A percentile compares a stretch with the other conserved stretches of the same genome.
These are phyloP conservation scores for Fusarium solani-melongenae DNA, from an alignment of 2,329 filamentous ascomycete species.

Conservation along the genomic window DNA sequence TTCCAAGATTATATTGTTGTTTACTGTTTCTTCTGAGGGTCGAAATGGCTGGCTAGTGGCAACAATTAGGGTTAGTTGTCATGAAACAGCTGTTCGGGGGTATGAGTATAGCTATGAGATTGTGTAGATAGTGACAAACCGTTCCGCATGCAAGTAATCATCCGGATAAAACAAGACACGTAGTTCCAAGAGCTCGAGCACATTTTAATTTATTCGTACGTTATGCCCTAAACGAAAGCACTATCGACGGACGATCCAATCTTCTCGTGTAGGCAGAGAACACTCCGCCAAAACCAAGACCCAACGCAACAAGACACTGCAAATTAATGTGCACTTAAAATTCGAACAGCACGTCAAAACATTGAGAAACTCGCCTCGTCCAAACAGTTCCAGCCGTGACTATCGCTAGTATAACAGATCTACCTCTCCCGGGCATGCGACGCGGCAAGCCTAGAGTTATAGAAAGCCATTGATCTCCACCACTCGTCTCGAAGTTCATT, in stretches of 20 bases:
- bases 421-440: not conserved
- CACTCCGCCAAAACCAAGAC: not conserved
- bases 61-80: too few species aligned
- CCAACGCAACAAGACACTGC: too few species aligned
- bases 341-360: not conserved
- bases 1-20: not conserved
- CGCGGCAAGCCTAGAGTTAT: not conserved
- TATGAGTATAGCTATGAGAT: too few species aligned
- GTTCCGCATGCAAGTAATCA: too few species aligned
- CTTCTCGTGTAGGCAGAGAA: not conserved
- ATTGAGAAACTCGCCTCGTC: not conserved
- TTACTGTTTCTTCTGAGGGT: not conserved
- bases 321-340: not conserved
- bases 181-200: too few species aligned
- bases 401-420: not conserved
- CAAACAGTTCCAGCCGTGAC: not conserved
- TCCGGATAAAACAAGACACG: too few species aligned
- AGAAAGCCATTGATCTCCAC: not conserved
- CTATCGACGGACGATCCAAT: too few species aligned
- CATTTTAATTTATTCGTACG: too few species aligned
- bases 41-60: too few species aligned
- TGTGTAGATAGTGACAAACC: too few species aligned
- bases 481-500: not conserved
- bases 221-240: too few species aligned
- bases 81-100: too few species aligned